Percentiles rank a stretch among this genome's conserved stretches.
These are phyloP conservation scores for Elsinoe necatrix DNA, from an alignment of 2,329 filamentous ascomycete genomes.

Conservation along the genomic window DNA sequence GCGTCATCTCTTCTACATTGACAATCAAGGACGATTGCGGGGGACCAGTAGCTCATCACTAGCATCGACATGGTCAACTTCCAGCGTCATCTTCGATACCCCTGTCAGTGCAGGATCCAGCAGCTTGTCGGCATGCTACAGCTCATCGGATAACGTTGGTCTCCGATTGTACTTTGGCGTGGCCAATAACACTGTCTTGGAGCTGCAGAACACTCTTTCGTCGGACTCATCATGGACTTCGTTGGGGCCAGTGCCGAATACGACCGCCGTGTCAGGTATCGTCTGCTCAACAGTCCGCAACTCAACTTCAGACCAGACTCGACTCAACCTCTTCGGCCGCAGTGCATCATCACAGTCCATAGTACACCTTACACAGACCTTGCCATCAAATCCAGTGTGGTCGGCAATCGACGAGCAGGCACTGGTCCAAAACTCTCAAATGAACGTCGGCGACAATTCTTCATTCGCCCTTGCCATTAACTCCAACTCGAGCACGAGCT, in stretches of 20 bases:
- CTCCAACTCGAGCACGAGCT: not conserved
- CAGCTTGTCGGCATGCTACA: not conserved
- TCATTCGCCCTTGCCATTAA: not conserved
- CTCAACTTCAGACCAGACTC: not conserved
- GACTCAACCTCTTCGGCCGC: not conserved
- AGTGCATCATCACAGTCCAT: not conserved
- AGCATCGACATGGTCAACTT: not conserved
- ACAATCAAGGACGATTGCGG: not conserved
- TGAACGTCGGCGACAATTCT: slow-evolving; percentile 1
- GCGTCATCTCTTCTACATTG: slow-evolving; percentile 11
- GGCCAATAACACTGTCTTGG: not conserved
- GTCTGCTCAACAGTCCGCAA: not conserved
- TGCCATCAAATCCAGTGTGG: not conserved
- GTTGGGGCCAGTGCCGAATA: not conserved
- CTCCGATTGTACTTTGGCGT: not conserved
- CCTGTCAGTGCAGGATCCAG: not conserved
- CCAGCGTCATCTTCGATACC: not conserved
- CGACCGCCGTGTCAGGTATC: not conserved
- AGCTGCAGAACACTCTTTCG: not conserved
- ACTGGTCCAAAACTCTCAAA: not conserved
- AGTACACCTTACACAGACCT: not conserved
- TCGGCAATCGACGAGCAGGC: not conserved
- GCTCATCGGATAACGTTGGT: not conserved
- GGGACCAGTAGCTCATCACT: not conserved
- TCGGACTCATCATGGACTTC: not conserved